Percentiles rank a stretch among this genome's conserved stretches.
phyloP scores from a whole-genome alignment of 2,329 filamentous ascomycete species.

The Hortaea werneckii region DNA sequence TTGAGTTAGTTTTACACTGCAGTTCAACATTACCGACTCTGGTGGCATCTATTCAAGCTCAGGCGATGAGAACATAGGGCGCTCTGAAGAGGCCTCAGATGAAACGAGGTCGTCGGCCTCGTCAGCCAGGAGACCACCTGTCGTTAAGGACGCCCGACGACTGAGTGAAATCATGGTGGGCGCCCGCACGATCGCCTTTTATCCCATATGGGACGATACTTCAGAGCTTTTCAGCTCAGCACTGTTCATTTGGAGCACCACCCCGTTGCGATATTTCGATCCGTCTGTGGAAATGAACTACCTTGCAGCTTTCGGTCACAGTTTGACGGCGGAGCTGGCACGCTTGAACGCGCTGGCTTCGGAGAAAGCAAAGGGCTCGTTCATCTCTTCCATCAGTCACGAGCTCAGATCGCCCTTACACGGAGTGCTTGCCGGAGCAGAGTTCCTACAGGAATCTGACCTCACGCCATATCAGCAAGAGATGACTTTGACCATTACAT shows the following conservation, averaged over 20 bases:
- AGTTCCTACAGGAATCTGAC: slow-evolving; percentile 40
- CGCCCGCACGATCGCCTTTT: slow-evolving; percentile 35
- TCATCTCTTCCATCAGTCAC: slow-evolving; percentile 33
- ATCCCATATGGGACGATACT: slow-evolving; percentile 37
- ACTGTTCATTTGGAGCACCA: neutral
- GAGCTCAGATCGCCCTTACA: slow-evolving; percentile 23
- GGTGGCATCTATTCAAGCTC: slow-evolving; percentile 13
- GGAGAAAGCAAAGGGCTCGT: slow-evolving; percentile 24
- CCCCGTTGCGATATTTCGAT: neutral
- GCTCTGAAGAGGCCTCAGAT: neutral
- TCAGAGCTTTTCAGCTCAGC: slow-evolving; percentile 1
- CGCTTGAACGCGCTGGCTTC: slow-evolving; percentile 28
- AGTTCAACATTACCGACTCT: slow-evolving; percentile 13
- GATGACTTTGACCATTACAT: slow-evolving; percentile 37
- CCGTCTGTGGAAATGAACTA: slow-evolving; percentile 27
- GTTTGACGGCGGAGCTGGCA: slow-evolving; percentile 28
- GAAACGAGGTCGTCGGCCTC: neutral
- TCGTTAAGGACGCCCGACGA: neutral
- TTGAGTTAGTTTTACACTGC: too few relatives aligned
- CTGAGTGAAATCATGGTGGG: slow-evolving; percentile 35
- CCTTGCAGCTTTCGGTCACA: slow-evolving; percentile 28
- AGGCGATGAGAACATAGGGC: slow-evolving; percentile 1
- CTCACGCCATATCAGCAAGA: slow-evolving; percentile 31
- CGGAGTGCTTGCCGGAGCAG: slow-evolving; percentile 17
- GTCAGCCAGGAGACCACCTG: too few relatives aligned